Conservation (phyloP, 306 rosid species). For the Begonia masoniana region DNA sequence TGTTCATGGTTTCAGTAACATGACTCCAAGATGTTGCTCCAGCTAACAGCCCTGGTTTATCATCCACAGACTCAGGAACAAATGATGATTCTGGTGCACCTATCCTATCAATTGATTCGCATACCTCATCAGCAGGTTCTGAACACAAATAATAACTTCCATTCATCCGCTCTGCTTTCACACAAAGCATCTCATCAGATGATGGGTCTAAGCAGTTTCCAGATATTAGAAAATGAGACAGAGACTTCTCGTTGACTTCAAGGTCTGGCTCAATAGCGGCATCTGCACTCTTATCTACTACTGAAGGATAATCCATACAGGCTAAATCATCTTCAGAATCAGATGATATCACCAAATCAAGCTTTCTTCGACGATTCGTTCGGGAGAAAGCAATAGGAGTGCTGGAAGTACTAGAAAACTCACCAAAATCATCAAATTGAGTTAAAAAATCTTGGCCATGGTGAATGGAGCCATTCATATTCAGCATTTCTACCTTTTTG, state of each 20-base stretch:
- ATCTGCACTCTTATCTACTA: constrained; percentile 12
- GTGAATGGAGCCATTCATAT: constrained; percentile 39
- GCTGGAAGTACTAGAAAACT: constrained; percentile 31
- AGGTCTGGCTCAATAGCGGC: constrained; percentile 15
- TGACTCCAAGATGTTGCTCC: constrained; percentile 25
- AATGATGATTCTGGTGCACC: constrained; percentile 47
- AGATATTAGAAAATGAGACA: constrained; percentile 14
- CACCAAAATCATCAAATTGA: constrained; percentile 29
- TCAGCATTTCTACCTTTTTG: constrained; percentile 43
- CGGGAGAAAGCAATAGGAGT: constrained; percentile 22
- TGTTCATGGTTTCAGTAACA: constrained; percentile 20
- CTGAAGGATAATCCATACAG: constrained; percentile 11
- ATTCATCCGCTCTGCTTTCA: neutral
- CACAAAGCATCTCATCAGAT: constrained; percentile 16
- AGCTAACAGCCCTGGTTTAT: constrained; percentile 25
- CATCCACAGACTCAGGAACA: constrained; percentile 44
- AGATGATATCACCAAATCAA: constrained; percentile 40
- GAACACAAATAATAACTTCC: constrained; percentile 9
- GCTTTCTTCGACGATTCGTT: constrained; percentile 30
- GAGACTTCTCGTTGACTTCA: constrained; percentile 18
- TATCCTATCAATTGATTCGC: constrained; percentile 33
- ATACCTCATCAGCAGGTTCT: constrained; percentile 23
- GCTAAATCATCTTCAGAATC: constrained; percentile 43
- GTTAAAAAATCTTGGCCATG: constrained; percentile 30
- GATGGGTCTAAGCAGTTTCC: constrained; percentile 17